Percentiles rank a stretch among this genome's conserved stretches.
These are phyloP conservation scores for Cladobotryum mycophilum DNA, from an alignment of 2,329 filamentous ascomycete genomes.

Conservation along the genomic window DNA sequence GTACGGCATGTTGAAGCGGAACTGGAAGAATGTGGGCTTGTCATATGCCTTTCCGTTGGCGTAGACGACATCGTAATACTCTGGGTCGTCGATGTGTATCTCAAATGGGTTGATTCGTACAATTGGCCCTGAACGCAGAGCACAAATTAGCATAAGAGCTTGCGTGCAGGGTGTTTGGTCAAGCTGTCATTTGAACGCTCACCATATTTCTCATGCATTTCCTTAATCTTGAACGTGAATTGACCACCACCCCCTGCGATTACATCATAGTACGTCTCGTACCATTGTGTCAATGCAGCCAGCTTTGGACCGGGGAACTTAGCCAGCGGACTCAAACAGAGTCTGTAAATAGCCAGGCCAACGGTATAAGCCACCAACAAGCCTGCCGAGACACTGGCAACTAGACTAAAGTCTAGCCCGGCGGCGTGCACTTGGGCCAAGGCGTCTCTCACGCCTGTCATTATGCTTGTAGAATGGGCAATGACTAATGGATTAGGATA, in stretches of 20 bases:
- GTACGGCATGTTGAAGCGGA: neutral
- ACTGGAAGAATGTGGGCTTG: neutral
- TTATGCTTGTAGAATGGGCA: no score
- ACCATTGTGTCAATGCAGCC: constrained; percentile 13
- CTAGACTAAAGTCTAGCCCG: no score
- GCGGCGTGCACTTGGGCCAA: no score
- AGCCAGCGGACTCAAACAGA: constrained; percentile 17
- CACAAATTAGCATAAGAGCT: neutral
- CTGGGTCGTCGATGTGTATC: constrained; percentile 3
- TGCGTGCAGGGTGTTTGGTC: neutral
- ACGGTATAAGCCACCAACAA: neutral
- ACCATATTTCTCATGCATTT: constrained; percentile 13
- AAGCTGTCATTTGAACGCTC: neutral
- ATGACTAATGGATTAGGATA: no score
- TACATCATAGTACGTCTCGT: constrained; percentile 9
- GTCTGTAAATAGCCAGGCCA: constrained; percentile 15
- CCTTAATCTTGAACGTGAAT: constrained; percentile 5
- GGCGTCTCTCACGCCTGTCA: no score
- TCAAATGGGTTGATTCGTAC: constrained; percentile 9
- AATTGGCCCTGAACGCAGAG: constrained; percentile 3
- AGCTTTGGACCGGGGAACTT: constrained; percentile 19
- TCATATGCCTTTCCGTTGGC: neutral
- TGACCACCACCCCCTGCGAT: neutral
- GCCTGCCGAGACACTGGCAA: neutral
- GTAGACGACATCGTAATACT: constrained; percentile 3